Percentiles rank a stretch among this genome's conserved stretches.
Conservation (phyloP, 2,329 filamentous ascomycete genomes). For the Didymella glomerata region DNA sequence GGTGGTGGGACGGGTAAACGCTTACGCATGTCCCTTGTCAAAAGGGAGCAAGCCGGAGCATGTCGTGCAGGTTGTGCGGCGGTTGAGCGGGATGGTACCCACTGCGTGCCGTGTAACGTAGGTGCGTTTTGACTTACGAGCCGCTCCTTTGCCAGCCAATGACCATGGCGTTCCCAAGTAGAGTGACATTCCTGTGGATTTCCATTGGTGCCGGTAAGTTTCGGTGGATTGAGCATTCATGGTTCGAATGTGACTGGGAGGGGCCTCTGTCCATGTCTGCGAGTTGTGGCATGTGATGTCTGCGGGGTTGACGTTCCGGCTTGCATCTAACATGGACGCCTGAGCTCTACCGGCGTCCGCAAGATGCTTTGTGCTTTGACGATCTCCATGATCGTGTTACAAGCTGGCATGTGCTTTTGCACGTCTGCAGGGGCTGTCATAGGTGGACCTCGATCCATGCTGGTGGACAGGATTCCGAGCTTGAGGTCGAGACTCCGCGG, state of each 20-base stretch:
- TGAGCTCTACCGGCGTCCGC: neutral
- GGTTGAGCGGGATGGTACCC: conserved; percentile 7
- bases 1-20: neutral
- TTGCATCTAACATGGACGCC: neutral
- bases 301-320: neutral
- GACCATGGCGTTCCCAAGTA: neutral
- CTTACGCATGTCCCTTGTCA: neutral
- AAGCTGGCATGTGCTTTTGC: conserved; percentile 4
- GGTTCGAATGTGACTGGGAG: neutral
- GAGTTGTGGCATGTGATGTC: neutral
- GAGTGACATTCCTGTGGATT: neutral
- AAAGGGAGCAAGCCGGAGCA: neutral
- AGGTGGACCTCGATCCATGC: neutral
- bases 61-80: conserved; percentile 11
- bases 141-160: neutral
- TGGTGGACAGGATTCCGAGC: neutral
- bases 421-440: neutral
- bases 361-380: neutral
- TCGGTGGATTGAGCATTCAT: neutral
- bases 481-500: neutral
- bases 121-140: neutral
- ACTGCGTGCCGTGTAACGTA: conserved; percentile 7
- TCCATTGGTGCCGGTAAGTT: neutral
- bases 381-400: neutral
- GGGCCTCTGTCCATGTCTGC: neutral